A percentile compares a stretch with the other conserved stretches of the same genome.
These are phyloP conservation scores for Cladosporium austrohemisphaericum DNA, from an alignment of 2,329 filamentous ascomycete genomes.

Conservation along the genomic window DNA sequence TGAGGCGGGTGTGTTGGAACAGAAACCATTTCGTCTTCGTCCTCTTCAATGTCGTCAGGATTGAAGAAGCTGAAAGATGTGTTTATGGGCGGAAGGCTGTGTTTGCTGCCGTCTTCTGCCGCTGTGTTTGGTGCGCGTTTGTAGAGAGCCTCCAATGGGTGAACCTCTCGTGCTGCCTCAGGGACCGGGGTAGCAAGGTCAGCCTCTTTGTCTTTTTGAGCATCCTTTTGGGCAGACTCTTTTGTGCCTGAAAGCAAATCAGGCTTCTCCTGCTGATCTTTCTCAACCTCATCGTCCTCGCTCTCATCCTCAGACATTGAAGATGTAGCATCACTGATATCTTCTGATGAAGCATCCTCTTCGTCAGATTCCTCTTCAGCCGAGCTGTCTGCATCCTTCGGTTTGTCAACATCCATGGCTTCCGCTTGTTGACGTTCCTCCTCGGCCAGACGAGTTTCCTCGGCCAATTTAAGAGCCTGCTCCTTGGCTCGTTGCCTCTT, in stretches of 20 bases:
- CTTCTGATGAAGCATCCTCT: constrained; percentile 12
- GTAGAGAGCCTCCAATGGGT: constrained; percentile 89
- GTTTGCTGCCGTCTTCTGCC: constrained; percentile 36
- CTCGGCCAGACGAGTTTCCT: constrained; percentile 5
- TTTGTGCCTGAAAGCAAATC: too few species aligned
- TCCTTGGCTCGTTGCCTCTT: constrained; percentile 32
- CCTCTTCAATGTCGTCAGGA: constrained; percentile 40
- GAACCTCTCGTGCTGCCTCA: constrained; percentile 47
- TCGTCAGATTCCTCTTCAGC: constrained; percentile 17
- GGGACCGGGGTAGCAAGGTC: background rate
- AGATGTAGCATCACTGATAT: background rate
- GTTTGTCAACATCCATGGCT: background rate
- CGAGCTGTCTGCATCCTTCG: constrained; percentile 13
- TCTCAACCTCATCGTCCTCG: constrained; percentile 12
- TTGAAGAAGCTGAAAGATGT: constrained; percentile 76
- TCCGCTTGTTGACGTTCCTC: constrained; percentile 1
- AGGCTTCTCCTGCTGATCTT: background rate
- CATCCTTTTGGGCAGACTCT: too few species aligned
- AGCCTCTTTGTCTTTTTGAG: too few species aligned
- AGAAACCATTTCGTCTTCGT: constrained; percentile 29
- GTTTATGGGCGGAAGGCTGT: constrained; percentile 42
- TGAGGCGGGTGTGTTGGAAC: constrained; percentile 50
- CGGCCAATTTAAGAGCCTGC: background rate
- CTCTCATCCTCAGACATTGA: constrained; percentile 10
- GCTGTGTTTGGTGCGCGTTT: constrained; percentile 58